A percentile compares a stretch with the other conserved stretches of the same genome.
phyloP scores from a whole-genome alignment of 495 filamentous ascomycete species.

The Trichoderma asperelloides region DNA sequence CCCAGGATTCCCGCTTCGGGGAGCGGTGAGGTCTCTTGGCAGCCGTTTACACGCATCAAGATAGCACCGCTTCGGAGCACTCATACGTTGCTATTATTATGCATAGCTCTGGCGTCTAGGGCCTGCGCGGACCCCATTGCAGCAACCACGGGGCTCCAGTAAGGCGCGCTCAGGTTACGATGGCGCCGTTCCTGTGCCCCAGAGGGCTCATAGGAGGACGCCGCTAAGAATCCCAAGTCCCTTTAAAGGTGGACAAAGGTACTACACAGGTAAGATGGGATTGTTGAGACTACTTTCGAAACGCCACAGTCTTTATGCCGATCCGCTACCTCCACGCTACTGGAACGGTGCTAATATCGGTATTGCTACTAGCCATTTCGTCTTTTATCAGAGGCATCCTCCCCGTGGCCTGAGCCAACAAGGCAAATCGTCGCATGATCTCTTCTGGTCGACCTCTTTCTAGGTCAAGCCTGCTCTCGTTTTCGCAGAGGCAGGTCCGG shows the following conservation, averaged over 20 bases:
- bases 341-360: background rate
- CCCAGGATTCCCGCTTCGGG: background rate
- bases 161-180: background rate
- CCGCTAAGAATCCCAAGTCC: background rate
- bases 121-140: background rate
- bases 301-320: background rate
- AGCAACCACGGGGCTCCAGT: background rate
- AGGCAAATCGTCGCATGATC: conserved; percentile 7
- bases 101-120: background rate
- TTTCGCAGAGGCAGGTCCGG: background rate
- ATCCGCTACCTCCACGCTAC: conserved; percentile 4
- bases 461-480: background rate
- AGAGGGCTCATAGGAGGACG: background rate
- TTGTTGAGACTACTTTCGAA: background rate
- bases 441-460: background rate
- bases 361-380: background rate
- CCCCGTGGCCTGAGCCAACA: background rate
- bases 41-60: background rate
- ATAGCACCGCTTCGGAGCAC: background rate
- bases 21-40: background rate
- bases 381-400: background rate
- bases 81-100: background rate
- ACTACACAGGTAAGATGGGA: background rate
- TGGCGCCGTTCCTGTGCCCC: background rate
- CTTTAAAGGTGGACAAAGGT: background rate